A percentile compares a stretch with the other conserved stretches of the same genome.
These are phyloP conservation scores for Candida koratica DNA, from an alignment of 805 yeast genomes.

Conservation along the genomic window DNA sequence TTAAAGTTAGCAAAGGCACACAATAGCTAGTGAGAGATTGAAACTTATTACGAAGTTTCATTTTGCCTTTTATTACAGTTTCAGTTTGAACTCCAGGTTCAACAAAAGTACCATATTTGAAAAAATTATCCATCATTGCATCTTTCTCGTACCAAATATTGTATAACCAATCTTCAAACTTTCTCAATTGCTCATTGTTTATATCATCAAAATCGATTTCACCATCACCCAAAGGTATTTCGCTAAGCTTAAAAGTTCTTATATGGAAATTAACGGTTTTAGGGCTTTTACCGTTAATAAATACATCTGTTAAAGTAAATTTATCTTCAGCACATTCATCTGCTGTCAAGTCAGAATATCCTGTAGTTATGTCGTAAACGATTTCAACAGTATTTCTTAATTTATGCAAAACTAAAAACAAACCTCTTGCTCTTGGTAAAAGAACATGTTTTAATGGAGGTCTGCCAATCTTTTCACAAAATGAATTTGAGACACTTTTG, in stretches of 20 bases:
- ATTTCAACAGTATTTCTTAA: constrained; percentile 50
- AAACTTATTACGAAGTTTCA: constrained; percentile 19
- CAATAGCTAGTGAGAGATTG: constrained; percentile 14
- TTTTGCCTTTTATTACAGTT: constrained; percentile 11
- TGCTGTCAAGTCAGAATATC: constrained; percentile 65
- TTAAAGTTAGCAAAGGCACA: constrained; percentile 10
- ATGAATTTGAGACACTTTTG: constrained; percentile 51
- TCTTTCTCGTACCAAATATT: constrained; percentile 79
- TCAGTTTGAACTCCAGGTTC: constrained; percentile 15
- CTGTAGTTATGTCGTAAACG: constrained; percentile 81
- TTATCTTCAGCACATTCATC: constrained; percentile 73
- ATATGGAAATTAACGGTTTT: constrained; percentile 59
- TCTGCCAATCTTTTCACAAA: constrained; percentile 48
- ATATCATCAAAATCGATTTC: constrained; percentile 40
- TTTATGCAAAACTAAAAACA: constrained; percentile 59
- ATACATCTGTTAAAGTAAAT: constrained; percentile 61
- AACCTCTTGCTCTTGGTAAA: constrained; percentile 81
- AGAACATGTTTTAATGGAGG: constrained; percentile 59
- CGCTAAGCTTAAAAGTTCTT: constrained; percentile 50
- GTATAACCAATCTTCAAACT: constrained; percentile 73
- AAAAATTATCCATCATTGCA: constrained; percentile 57
- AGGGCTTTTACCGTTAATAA: constrained; percentile 72
- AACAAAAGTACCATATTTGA: constrained; percentile 50
- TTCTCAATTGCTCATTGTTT: constrained; percentile 36
- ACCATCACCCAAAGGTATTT: constrained; percentile 56